A percentile compares a stretch with the other conserved stretches of the same genome.
Conservation (phyloP, 768 basidiomycete species). For the Gautieria morchelliformis region DNA sequence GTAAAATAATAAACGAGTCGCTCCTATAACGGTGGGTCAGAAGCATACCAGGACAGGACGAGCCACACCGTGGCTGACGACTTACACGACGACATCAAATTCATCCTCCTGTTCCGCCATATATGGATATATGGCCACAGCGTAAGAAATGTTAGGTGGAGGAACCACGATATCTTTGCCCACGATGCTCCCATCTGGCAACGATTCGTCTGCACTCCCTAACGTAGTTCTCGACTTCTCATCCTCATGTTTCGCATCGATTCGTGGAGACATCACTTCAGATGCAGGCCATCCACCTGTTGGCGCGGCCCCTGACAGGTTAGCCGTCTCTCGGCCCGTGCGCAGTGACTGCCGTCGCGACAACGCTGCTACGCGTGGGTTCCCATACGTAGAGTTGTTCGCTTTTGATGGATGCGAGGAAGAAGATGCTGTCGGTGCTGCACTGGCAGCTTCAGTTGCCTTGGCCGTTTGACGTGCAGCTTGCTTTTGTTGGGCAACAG, state of each 20-base stretch:
- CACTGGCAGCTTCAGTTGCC: slow-evolving; percentile 35
- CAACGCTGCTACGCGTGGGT: slow-evolving; percentile 3
- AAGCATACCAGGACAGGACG: neutral
- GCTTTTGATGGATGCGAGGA: slow-evolving; percentile 3
- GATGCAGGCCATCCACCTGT: slow-evolving; percentile 3
- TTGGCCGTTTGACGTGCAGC: slow-evolving; percentile 55
- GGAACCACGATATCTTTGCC: slow-evolving; percentile 26
- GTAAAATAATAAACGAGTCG: slow-evolving; percentile 88
- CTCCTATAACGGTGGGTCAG: slow-evolving; percentile 40
- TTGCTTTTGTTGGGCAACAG: slow-evolving; percentile 93
- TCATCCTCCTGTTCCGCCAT: slow-evolving; percentile 98
- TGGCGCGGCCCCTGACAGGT: slow-evolving; percentile 14
- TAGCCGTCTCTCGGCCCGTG: slow-evolving; percentile 30
- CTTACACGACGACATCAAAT: slow-evolving; percentile 94
- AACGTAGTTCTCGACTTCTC: slow-evolving; percentile 14
- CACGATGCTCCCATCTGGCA: neutral
- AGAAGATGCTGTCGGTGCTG: neutral
- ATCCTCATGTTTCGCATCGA: slow-evolving; percentile 15
- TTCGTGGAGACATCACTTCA: slow-evolving; percentile 3
- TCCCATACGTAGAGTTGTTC: neutral
- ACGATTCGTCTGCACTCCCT: slow-evolving; percentile 10
- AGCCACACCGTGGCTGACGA: slow-evolving; percentile 13
- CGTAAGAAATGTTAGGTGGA: slow-evolving; percentile 65
- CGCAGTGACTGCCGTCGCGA: slow-evolving; percentile 31
- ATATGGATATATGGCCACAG: slow-evolving; percentile 97